These are phyloP conservation scores for Suillus lakei DNA, from an alignment of 768 basidiomycete species.

Conservation along the genomic window DNA sequence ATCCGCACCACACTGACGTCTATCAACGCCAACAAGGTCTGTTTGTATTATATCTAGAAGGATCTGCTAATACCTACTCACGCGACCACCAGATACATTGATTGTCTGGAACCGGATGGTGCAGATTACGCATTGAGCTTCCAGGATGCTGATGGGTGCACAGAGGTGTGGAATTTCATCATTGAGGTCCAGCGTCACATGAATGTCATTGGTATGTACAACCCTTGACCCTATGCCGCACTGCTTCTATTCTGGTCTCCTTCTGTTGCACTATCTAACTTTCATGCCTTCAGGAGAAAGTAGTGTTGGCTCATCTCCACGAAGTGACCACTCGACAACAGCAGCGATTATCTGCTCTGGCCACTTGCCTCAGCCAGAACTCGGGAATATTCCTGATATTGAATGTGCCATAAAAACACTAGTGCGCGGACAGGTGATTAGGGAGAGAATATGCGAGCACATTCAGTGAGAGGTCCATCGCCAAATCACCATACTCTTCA, in stretches of 20 bases:
- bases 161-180: constrained; percentile 98
- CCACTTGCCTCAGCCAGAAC: constrained; percentile 73
- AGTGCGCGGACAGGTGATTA: constrained; percentile 69
- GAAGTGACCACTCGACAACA: constrained; percentile 64
- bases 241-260: constrained; percentile 11
- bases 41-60: constrained; percentile 21
- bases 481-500: constrained; percentile 10
- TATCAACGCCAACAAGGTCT: constrained; percentile 87
- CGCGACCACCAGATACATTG: constrained; percentile 73
- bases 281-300: constrained; percentile 46
- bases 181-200: constrained; percentile 88
- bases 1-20: constrained; percentile 83
- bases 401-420: constrained; percentile 79
- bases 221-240: constrained; percentile 24
- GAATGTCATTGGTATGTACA: constrained; percentile 60
- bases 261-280: constrained; percentile 22
- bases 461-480: constrained; percentile 78
- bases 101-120: constrained; percentile 97
- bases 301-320: constrained; percentile 62
- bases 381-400: constrained; percentile 80
- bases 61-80: constrained; percentile 16
- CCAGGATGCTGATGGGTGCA: constrained; percentile 93
- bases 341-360: constrained; percentile 71
- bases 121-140: constrained; percentile 97
- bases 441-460: constrained; percentile 89